Conservation (phyloP, 331 rosid genomes). For the Malus hybrid region DNA sequence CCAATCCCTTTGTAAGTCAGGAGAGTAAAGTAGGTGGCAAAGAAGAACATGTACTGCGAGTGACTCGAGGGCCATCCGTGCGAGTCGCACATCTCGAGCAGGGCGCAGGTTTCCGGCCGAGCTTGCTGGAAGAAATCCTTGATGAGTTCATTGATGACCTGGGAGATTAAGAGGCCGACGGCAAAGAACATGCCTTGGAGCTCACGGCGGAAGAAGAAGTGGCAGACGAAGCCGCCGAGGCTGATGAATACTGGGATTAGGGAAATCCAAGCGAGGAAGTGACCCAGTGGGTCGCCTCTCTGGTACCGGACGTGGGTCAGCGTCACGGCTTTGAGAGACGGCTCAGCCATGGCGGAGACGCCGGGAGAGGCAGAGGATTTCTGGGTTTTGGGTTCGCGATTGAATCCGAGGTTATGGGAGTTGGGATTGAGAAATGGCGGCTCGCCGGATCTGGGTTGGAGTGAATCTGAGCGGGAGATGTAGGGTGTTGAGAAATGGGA, state of each 20-base stretch:
- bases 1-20: constrained; percentile 30
- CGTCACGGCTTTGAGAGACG: constrained; percentile 38
- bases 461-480: not conserved
- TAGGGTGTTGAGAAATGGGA: not conserved
- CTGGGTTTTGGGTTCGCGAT: not conserved
- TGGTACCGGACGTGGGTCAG: constrained; percentile 42
- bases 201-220: constrained; percentile 92
- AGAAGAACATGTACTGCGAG: constrained; percentile 88
- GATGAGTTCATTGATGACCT: constrained; percentile 67
- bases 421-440: not conserved
- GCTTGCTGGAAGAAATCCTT: constrained; percentile 68
- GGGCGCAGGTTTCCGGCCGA: constrained; percentile 69
- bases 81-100: constrained; percentile 83
- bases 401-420: not conserved
- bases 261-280: constrained; percentile 50
- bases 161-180: constrained; percentile 60
- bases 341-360: not conserved
- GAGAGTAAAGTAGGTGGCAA: constrained; percentile 51
- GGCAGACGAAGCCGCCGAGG: constrained; percentile 82
- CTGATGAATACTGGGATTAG: constrained; percentile 62
- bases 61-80: constrained; percentile 98
- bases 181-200: constrained; percentile 82
- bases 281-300: constrained; percentile 42
- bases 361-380: not conserved
- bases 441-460: constrained; percentile 1